Base-by-base conservation (phyloP, 1,284 basidiomycete species). In the Meripilus lineatus region DNA sequence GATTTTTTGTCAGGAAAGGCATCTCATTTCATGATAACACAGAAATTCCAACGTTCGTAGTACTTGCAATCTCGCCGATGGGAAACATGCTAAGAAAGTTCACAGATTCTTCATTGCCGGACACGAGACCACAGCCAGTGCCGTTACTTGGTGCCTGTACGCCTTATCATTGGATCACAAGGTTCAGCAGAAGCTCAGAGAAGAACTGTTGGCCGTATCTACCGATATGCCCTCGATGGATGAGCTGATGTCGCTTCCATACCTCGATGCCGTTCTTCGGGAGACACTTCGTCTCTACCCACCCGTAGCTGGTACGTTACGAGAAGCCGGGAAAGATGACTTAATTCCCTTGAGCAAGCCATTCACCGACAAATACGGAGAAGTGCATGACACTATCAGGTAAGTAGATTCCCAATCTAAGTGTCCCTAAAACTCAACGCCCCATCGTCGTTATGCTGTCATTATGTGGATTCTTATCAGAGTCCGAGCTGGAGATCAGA, bases 271-370 rank as follows among this genome's bases (percentile, higher is more conserved):
- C 15, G 79, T 89, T 11, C 68, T 88, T 3, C 75, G 81, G 21
- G 89, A 93, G 62, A 70, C 72, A 0, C 64, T 92, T 23, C 74
- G 89, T 8, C 53, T 89, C 6, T 69, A 83, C 51, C 53, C 79
- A 0, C 85, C 87, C 3, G 81, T 87, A 0, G 64, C 77, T 0
- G 58, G 55, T 2, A 77, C 78, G 0, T 57, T 72, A 18, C 74
- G 87, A 3, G 62, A 71, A 8, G 71, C 72, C 0, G 58, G 56
- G 32, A 63, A 72, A 35, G 81, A 86, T 47, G 76, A 80, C 24
- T 46, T 58, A 7, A 59, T 70, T n/a, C 68, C 67, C 1, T 42
- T 69, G 7, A 48, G 44, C 13, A 51, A 51, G 26, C 63, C 62
- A 5, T 56, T 61, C 48, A 49, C 49, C 4, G 65, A 66, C 42